Base-by-base conservation (phyloP, 257 asterid genomes). In the Schizonepeta tenuifolia region DNA sequence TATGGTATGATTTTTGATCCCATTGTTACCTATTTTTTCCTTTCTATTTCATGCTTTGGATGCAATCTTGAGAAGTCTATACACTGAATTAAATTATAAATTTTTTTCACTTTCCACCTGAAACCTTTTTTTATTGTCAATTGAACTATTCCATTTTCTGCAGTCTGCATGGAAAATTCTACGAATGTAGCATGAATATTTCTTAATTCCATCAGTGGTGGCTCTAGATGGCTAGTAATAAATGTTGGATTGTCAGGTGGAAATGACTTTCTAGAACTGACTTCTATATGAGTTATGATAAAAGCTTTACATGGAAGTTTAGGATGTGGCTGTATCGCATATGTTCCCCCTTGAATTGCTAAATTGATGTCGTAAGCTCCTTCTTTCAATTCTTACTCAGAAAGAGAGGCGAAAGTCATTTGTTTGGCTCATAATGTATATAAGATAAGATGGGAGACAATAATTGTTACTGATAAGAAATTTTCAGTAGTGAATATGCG, bases 1-100 rank as follows among this genome's bases (percentile, higher is more conserved):
- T 35, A 85, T 67, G 96, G 99, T 95, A 75, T 77, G 81, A 43
- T 15, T 15, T 24, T 44, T 36, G 61, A 46, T 59, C 60, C 35
- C 57, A 10, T 12, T 47, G 15, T 11, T 50, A 75, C 14, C 18
- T 44, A 10, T 57, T 75, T 24, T 14, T 28, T 0, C 40, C n/a
- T 2, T 67, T 53, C 8, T 9, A 2, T 22, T n/a, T 55, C 24
- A 50, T n/a, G 10, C 55, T 7, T 15, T 50, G 36, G 21, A 35
- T 67, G 47, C 58, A 33, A 53, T 55, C 9, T 31, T 20, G 55
- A 66, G 36, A 47, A 36, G 54, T 57, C 24, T 62, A 18, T 9
- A 9, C 33, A 21, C 20, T 9, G 4, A 17, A 51, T 13, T 57
- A 17, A 31, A 31, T 31, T 31, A 5, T 31, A 31, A 31, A 2